Evolutionary conservation across 768 basidiomycete species (phyloP).

Genomic region (Calocera viscosa): DNA sequence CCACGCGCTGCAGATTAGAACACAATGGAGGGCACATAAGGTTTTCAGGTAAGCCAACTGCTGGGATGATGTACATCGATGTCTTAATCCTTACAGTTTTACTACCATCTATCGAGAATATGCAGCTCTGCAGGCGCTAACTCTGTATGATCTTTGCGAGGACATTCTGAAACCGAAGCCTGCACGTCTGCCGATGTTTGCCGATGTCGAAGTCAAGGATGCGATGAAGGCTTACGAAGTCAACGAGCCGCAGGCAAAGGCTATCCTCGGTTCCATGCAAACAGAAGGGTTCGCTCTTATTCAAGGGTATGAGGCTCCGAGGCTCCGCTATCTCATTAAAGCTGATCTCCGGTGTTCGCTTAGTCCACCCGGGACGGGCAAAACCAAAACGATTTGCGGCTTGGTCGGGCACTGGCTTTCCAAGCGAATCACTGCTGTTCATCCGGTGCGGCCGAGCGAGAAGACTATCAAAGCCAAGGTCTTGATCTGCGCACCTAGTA

Average conservation of each 20-base stretch:
- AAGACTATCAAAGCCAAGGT: slow-evolving; percentile 52
- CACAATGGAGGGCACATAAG: slow-evolving; percentile 63
- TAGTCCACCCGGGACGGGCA: slow-evolving; percentile 95
- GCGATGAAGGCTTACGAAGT: slow-evolving; percentile 60
- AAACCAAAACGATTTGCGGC: slow-evolving; percentile 94
- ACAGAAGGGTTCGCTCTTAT: slow-evolving; percentile 76
- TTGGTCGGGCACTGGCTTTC: slow-evolving; percentile 75
- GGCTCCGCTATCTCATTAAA: neutral
- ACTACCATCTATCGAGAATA: slow-evolving; percentile 90
- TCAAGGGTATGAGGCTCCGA: slow-evolving; percentile 54
- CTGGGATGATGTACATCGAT: slow-evolving; percentile 2
- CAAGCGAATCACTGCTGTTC: slow-evolving; percentile 42
- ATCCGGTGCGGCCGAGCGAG: slow-evolving; percentile 31
- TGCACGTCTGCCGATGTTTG: slow-evolving; percentile 25
- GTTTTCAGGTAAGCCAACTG: slow-evolving; percentile 55
- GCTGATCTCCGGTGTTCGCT: neutral
- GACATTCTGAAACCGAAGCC: slow-evolving; percentile 59
- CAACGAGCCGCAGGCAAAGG: slow-evolving; percentile 89
- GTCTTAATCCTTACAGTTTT: slow-evolving; percentile 40
- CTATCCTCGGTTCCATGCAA: slow-evolving; percentile 63
- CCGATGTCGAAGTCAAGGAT: slow-evolving; percentile 31
- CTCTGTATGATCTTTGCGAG: slow-evolving; percentile 66
- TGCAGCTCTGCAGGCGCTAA: slow-evolving; percentile 67
- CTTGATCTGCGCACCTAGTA: slow-evolving; percentile 91
- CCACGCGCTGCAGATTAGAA: slow-evolving; percentile 49